A percentile compares a stretch with the other conserved stretches of the same genome.
Evolutionary conservation across 345 rosid genomes (phyloP).

Genomic region (Aquilaria yunnanensis): DNA sequence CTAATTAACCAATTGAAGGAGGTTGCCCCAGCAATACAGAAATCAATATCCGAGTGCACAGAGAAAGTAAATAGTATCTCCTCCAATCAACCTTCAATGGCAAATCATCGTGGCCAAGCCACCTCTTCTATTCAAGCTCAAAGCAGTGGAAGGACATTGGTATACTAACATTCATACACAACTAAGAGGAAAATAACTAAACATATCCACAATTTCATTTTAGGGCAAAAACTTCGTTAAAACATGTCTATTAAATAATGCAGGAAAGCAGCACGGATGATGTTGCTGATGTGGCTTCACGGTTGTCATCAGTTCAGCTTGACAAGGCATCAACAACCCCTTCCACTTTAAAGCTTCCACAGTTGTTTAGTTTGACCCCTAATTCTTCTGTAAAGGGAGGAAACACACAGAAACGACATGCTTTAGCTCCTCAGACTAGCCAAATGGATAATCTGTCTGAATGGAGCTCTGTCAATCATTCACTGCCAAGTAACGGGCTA

Average conservation of each 20-base stretch:
- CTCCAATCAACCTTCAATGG: conserved; percentile 55
- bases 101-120: conserved; percentile 51
- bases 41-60: conserved; percentile 76
- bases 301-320: conserved; percentile 67
- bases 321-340: conserved; percentile 71
- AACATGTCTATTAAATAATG: conserved; percentile 5
- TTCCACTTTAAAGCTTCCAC: conserved; percentile 85
- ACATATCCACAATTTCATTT: too few species aligned
- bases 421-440: conserved; percentile 43
- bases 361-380: conserved; percentile 84
- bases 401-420: conserved; percentile 66
- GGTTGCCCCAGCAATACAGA: conserved; percentile 84
- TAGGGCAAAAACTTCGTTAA: not conserved
- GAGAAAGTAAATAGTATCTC: conserved; percentile 71
- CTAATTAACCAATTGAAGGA: conserved; percentile 91
- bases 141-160: conserved; percentile 67
- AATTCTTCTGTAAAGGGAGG: conserved; percentile 84
- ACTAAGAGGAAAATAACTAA: too few species aligned
- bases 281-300: conserved; percentile 60
- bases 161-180: conserved; percentile 14
- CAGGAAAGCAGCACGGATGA: conserved; percentile 79
- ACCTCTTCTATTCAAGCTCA: conserved; percentile 64
- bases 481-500: conserved; percentile 33
- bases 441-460: conserved; percentile 59
- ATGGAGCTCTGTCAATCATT: conserved; percentile 49